Percentiles rank a stretch among this genome's conserved stretches.
phyloP scores from a whole-genome alignment of 163 green algal genomes.

The Volvox carteri region DNA sequence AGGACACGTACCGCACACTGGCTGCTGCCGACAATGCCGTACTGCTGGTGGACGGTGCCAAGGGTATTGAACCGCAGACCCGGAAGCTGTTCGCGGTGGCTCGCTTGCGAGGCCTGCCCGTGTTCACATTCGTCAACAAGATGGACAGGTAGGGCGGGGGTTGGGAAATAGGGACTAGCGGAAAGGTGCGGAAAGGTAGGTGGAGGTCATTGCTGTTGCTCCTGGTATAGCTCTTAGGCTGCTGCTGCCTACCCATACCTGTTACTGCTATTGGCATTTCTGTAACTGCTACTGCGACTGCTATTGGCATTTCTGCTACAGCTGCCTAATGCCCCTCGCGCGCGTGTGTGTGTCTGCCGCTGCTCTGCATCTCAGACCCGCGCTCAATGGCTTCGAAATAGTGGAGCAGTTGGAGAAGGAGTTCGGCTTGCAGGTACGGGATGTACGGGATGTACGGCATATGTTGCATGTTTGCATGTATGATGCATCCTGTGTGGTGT shows the following conservation, averaged over 20 bases:
- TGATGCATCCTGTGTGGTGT: no score
- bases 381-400: constrained; percentile 86
- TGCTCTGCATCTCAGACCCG: constrained; percentile 50
- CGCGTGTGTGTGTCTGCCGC: no score
- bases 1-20: constrained; percentile 78
- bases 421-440: constrained; percentile 74
- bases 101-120: constrained; percentile 74
- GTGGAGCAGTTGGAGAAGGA: constrained; percentile 89
- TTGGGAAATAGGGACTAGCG: neutral
- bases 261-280: no score
- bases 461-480: neutral
- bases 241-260: no score
- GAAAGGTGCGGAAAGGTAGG: no score
- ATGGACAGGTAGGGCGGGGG: constrained; percentile 72
- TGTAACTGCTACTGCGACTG: no score
- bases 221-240: no score
- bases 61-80: constrained; percentile 73
- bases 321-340: no score
- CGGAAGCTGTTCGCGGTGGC: constrained; percentile 81
- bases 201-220: no score
- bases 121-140: constrained; percentile 81
- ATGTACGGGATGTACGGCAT: neutral
- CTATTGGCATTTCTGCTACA: no score
- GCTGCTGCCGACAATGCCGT: constrained; percentile 88
- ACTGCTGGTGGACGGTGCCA: constrained; percentile 78